phyloP scores from a whole-genome alignment of 2,329 filamentous ascomycete genomes.

The Chaetothyriales sp. region DNA sequence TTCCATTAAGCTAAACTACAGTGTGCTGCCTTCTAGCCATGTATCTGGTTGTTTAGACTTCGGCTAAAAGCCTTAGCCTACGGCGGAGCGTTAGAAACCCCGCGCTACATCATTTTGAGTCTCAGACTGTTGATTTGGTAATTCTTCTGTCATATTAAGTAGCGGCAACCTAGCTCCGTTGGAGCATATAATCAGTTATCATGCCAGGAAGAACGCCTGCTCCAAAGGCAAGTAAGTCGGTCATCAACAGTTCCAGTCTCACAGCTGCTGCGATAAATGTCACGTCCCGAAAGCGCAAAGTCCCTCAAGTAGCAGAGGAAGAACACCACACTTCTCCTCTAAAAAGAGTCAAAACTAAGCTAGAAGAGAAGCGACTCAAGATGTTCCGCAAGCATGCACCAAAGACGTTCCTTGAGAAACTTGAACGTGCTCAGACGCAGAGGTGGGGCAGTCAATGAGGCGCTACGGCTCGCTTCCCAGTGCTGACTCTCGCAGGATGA shows the following conservation, averaged over 20 bases:
- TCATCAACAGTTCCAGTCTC: no score
- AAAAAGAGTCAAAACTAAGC: neutral
- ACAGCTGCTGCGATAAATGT: neutral
- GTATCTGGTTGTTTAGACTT: no score
- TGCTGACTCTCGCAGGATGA: slow-evolving; percentile 29
- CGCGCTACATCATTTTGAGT: no score
- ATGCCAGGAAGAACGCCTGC: neutral
- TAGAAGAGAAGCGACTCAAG: neutral
- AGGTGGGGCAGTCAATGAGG: slow-evolving; percentile 18
- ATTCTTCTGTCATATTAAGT: neutral
- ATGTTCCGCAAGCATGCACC: slow-evolving; percentile 24
- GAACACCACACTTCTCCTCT: neutral
- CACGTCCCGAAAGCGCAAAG: neutral
- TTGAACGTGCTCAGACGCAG: slow-evolving; percentile 37
- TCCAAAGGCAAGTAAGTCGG: no score
- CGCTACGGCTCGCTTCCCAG: slow-evolving; percentile 6
- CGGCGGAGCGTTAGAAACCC: no score
- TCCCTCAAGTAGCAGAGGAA: neutral
- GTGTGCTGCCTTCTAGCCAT: no score
- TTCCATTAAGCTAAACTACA: no score
- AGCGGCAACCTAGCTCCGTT: neutral
- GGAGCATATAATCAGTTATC: neutral
- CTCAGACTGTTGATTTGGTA: no score
- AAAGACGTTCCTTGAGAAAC: slow-evolving; percentile 32
- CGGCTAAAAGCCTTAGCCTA: no score